Percentiles rank a stretch among this genome's conserved stretches.
Evolutionary conservation across 73 alveolate species (phyloP).

Genomic region (Paramecium sonneborni): DNA sequence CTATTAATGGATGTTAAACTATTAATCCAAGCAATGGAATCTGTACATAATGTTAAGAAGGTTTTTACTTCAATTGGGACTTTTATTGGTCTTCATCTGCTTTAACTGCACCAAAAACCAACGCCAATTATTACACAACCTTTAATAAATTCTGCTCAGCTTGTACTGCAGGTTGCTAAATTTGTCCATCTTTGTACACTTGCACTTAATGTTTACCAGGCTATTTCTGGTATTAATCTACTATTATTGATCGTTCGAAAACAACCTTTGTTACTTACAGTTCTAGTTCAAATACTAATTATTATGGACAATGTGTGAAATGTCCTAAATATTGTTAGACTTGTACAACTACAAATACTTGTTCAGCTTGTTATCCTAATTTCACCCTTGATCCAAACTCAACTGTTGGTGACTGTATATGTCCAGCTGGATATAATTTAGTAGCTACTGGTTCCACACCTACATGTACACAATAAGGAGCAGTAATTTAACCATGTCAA

Average conservation of each 20-base stretch:
- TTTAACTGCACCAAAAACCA: not conserved
- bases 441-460: not conserved
- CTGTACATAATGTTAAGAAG: not conserved
- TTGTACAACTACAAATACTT: not conserved
- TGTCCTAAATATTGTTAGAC: not conserved
- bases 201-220: not conserved
- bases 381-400: not conserved
- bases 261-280: not conserved
- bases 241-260: not conserved
- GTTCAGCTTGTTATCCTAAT: not conserved
- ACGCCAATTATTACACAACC: not conserved
- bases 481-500: not conserved
- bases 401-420: not conserved
- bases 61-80: constrained; percentile 15
- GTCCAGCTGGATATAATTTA: constrained; percentile 3
- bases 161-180: not conserved
- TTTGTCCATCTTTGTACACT: not conserved
- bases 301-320: not conserved
- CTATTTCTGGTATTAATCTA: not conserved
- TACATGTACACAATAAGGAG: not conserved
- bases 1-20: not conserved
- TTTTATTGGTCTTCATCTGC: not conserved
- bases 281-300: not conserved
- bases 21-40: not conserved
- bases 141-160: not conserved